Conservation (phyloP, 306 rosid genomes). For the Rosa multiflora region DNA sequence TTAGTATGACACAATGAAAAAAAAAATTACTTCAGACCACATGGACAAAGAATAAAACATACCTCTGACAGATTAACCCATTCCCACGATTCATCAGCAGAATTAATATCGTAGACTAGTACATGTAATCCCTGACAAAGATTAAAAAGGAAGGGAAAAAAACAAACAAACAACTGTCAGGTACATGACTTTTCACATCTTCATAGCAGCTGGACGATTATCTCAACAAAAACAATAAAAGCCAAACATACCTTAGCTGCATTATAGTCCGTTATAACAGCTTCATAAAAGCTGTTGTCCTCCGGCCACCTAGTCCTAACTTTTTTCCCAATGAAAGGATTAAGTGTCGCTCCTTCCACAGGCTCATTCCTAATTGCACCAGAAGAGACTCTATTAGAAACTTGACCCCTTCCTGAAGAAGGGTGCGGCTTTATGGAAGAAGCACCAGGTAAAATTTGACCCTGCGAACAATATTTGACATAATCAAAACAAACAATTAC, state of each 20-base stretch:
- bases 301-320: slow-evolving; percentile 96
- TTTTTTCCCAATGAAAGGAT: slow-evolving; percentile 72
- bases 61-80: slow-evolving; percentile 97
- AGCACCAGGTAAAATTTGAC: slow-evolving; percentile 53
- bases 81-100: slow-evolving; percentile 75
- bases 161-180: too few relatives aligned
- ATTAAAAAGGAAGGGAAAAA: not conserved
- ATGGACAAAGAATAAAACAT: slow-evolving; percentile 29
- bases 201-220: slow-evolving; percentile 13
- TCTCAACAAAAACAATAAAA: not conserved
- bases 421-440: slow-evolving; percentile 74
- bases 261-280: slow-evolving; percentile 71
- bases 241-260: slow-evolving; percentile 53
- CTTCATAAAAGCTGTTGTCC: slow-evolving; percentile 92
- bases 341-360: slow-evolving; percentile 55
- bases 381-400: slow-evolving; percentile 59
- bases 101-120: slow-evolving; percentile 77
- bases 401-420: slow-evolving; percentile 74
- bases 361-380: slow-evolving; percentile 52
- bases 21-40: slow-evolving; percentile 3
- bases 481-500: slow-evolving; percentile 7
- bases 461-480: slow-evolving; percentile 30
- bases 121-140: slow-evolving; percentile 74
- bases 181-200: not conserved
- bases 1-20: not conserved